phyloP scores from a whole-genome alignment of 176 grass and related monocot species.

The Saccharum spontaneum region DNA sequence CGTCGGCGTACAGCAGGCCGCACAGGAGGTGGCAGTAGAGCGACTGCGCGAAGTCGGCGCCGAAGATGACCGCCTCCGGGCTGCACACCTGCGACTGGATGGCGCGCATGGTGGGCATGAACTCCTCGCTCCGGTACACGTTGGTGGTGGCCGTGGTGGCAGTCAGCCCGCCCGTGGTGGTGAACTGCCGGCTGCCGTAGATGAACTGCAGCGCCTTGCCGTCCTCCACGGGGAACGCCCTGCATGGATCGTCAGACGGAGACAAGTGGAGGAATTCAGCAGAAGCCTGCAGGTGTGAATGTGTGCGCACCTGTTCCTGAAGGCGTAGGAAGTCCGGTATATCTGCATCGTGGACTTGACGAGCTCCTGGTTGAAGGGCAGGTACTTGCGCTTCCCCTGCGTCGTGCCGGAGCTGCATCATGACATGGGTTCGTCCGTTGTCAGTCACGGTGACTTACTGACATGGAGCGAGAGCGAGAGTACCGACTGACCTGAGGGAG shows the following conservation, averaged over 20 bases:
- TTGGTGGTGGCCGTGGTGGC: conserved; percentile 88
- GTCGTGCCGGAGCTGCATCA: conserved; percentile 75
- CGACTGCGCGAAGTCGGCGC: conserved; percentile 70
- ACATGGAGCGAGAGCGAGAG: too few relatives aligned
- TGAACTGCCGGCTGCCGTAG: conserved; percentile 77
- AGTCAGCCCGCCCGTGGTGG: conserved; percentile 62
- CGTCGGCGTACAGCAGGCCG: conserved; percentile 57
- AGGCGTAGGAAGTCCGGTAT: conserved; percentile 74
- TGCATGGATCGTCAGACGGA: background rate
- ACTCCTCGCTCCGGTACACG: conserved; percentile 66
- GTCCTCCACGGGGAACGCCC: conserved; percentile 68
- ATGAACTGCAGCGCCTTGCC: conserved; percentile 94
- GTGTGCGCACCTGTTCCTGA: conserved; percentile 55
- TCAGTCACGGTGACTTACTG: too few relatives aligned
- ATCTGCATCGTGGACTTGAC: conserved; percentile 86
- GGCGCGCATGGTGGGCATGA: conserved; percentile 66
- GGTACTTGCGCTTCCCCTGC: conserved; percentile 87
- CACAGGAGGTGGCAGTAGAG: conserved; percentile 95
- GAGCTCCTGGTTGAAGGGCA: conserved; percentile 80
- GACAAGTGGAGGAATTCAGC: too few relatives aligned
- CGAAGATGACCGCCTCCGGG: conserved; percentile 80
- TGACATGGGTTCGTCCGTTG: too few relatives aligned
- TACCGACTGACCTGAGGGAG: conserved; percentile 36
- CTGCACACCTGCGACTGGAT: conserved; percentile 73
- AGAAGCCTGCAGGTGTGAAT: too few relatives aligned